Evolutionary conservation across 192 early-diverging fungal genomes (phyloP).

Genomic region (Umbelopsis ramanniana): DNA sequence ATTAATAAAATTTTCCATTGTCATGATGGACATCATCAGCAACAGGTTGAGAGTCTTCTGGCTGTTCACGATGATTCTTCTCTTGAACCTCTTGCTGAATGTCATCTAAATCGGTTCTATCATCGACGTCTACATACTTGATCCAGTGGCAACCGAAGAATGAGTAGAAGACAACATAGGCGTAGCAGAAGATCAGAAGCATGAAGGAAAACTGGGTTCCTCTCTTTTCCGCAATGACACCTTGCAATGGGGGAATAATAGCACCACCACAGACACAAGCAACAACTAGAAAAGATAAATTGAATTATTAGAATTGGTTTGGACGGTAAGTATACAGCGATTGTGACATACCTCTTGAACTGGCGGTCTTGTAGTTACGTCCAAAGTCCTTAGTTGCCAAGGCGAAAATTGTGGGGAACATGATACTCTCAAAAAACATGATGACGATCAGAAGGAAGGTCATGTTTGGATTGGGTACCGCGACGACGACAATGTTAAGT

Average conservation of each 20-base stretch:
- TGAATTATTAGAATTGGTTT: neutral
- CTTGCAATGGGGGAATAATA: constrained; percentile 34
- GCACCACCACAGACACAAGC: constrained; percentile 38
- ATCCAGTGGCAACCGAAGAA: constrained; percentile 25
- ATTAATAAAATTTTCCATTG: neutral
- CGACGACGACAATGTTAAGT: constrained; percentile 28
- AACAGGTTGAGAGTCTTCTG: neutral
- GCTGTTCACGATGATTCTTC: neutral
- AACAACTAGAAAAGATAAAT: constrained; percentile 23
- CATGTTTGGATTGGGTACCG: constrained; percentile 23
- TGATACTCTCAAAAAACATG: constrained; percentile 40
- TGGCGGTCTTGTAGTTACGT: constrained; percentile 33
- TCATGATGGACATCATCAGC: neutral
- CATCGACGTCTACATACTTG: constrained; percentile 25
- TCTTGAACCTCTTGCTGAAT: neutral
- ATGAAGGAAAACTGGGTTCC: constrained; percentile 30
- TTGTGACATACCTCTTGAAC: constrained; percentile 24
- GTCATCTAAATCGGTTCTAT: constrained; percentile 2
- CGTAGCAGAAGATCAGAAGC: constrained; percentile 25
- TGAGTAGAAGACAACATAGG: constrained; percentile 28
- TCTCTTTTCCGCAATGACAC: constrained; percentile 25
- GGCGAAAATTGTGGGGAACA: constrained; percentile 41
- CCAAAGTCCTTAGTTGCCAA: constrained; percentile 37
- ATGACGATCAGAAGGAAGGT: constrained; percentile 34
- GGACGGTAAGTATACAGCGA: neutral